Percentiles rank a stretch among this genome's conserved stretches.
These are phyloP conservation scores for Silene latifolia DNA, from an alignment of 148 eudicot species.

Conservation along the genomic window DNA sequence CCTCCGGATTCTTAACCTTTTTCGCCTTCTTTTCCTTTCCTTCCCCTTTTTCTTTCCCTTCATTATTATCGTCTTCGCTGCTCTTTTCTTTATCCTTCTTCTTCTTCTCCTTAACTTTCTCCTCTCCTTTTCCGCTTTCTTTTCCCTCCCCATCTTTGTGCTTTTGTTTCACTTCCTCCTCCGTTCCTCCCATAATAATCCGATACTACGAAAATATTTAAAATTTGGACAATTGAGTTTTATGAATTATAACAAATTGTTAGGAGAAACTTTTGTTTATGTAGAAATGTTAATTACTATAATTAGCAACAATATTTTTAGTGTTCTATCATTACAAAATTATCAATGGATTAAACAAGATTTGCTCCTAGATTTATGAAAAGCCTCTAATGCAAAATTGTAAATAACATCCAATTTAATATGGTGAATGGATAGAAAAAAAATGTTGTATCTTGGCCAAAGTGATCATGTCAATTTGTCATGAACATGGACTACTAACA, in stretches of 20 bases:
- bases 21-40: conserved; percentile 36
- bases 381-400: conserved; percentile 5
- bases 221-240: neutral
- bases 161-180: conserved; percentile 40
- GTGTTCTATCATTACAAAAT: conserved; percentile 3
- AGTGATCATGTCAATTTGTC: too few species aligned
- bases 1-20: conserved; percentile 63
- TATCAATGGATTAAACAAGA: conserved; percentile 17
- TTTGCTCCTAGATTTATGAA: conserved; percentile 18
- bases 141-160: conserved; percentile 30
- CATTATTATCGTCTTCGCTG: conserved; percentile 18
- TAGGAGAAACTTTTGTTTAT: neutral
- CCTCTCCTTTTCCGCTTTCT: conserved; percentile 26
- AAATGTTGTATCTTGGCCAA: too few species aligned
- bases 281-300: conserved; percentile 9
- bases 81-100: conserved; percentile 39
- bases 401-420: neutral
- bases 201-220: neutral
- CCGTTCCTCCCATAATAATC: conserved; percentile 35
- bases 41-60: conserved; percentile 28
- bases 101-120: conserved; percentile 28
- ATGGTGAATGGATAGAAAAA: too few species aligned
- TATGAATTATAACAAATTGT: neutral
- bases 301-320: conserved; percentile 9
- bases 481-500: too few species aligned